Evolutionary conservation across 2,329 filamentous ascomycete genomes (phyloP).

Genomic region (Penicillium sp.): DNA sequence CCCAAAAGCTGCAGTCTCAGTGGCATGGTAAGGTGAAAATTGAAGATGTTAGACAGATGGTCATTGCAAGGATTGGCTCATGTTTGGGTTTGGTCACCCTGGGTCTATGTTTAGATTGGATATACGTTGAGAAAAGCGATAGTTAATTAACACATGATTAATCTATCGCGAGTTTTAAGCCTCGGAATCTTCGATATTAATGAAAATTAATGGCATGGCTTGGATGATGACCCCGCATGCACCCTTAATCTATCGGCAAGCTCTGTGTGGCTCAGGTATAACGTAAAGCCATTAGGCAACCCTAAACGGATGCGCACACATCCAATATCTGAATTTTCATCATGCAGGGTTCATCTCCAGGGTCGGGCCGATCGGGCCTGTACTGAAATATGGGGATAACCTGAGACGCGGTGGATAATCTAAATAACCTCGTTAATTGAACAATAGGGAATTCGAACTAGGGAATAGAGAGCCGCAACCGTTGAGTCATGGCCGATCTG

Average conservation of each 20-base stretch:
- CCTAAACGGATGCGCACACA: too few species aligned
- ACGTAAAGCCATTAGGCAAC: neutral
- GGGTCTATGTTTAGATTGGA: neutral
- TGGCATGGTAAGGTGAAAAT: too few species aligned
- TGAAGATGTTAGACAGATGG: too few species aligned
- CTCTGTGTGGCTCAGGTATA: neutral
- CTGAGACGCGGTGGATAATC: neutral
- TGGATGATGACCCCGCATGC: neutral
- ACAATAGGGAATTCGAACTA: neutral
- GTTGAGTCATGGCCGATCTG: neutral
- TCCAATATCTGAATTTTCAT: neutral
- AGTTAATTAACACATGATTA: neutral
- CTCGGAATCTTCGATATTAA: neutral
- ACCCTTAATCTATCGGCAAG: neutral
- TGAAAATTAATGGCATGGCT: neutral
- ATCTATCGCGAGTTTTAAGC: neutral
- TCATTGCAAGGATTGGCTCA: too few species aligned
- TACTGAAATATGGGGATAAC: neutral
- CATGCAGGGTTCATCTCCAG: neutral
- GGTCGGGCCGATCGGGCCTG: neutral
- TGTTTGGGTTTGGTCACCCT: too few species aligned
- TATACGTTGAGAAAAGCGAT: neutral
- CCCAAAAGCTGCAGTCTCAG: too few species aligned
- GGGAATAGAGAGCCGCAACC: neutral
- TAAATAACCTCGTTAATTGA: neutral